Evolutionary conservation across 768 basidiomycete genomes (phyloP).

Genomic region (Cystobasidium onofrii): DNA sequence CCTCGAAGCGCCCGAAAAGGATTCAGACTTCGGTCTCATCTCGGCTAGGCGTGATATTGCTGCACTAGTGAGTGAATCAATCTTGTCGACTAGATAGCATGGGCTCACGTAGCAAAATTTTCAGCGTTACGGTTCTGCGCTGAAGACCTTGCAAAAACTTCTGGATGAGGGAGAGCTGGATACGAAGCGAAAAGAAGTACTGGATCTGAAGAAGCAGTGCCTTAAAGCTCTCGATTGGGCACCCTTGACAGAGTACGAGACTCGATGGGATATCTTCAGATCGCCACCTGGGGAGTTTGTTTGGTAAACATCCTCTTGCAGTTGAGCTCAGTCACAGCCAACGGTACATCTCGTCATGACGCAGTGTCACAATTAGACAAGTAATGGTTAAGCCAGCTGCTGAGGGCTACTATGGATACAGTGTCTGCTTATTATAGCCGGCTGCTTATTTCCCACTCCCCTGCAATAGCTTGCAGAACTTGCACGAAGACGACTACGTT

Average conservation of each 20-base stretch:
- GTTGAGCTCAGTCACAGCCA: not conserved
- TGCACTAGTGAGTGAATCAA: not conserved
- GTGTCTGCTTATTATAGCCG: not conserved
- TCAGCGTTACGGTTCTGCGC: constrained; percentile 6
- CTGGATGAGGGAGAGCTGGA: not conserved
- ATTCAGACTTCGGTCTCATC: not conserved
- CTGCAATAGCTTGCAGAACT: constrained; percentile 43
- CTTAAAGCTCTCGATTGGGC: not conserved
- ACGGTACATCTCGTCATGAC: too few species aligned
- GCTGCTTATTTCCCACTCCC: constrained; percentile 24
- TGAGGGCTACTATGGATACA: too few species aligned
- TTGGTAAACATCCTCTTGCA: not conserved
- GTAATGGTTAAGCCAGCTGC: too few species aligned
- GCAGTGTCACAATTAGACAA: too few species aligned
- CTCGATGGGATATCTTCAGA: not conserved
- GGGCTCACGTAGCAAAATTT: not conserved
- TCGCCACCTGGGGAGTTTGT: not conserved
- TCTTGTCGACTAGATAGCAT: not conserved
- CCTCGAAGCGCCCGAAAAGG: constrained; percentile 19
- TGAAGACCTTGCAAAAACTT: not conserved
- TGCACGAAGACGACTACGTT: constrained; percentile 48
- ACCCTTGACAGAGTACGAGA: constrained; percentile 3
- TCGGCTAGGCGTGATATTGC: constrained; percentile 11
- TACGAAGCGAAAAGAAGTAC: not conserved
- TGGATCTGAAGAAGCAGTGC: constrained; percentile 21